Evolutionary conservation across 108 stramenopile species (phyloP).

Genomic region (Pseudonitzschia delicatissima): DNA sequence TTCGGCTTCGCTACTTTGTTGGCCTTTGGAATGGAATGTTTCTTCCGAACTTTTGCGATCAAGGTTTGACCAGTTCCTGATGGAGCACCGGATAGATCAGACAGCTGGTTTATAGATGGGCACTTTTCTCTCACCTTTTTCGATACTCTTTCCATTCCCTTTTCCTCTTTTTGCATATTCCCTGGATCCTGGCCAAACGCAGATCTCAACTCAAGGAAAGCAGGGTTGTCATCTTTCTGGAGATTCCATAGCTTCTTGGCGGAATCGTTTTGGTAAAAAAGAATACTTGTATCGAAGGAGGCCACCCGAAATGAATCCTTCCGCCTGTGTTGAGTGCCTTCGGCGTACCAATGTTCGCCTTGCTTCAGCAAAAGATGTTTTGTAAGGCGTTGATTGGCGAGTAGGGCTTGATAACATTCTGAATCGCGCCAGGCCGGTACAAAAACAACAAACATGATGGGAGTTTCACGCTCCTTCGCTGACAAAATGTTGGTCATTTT

Average conservation of each 20-base stretch:
- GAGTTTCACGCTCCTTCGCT: conserved; percentile 2
- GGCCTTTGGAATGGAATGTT: no score
- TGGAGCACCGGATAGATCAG: background rate
- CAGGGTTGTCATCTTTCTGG: conserved; percentile 2
- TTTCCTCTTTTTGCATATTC: conserved; percentile 16
- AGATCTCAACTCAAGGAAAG: conserved; percentile 28
- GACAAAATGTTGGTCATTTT: conserved; percentile 49
- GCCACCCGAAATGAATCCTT: conserved; percentile 65
- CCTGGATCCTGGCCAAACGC: conserved; percentile 52
- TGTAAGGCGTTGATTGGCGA: conserved; percentile 35
- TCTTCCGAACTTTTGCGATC: background rate
- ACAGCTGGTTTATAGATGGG: background rate
- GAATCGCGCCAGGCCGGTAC: conserved; percentile 88
- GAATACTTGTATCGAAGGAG: conserved; percentile 80
- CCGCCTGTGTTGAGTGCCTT: conserved; percentile 79
- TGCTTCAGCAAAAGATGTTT: conserved; percentile 59
- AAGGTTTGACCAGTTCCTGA: background rate
- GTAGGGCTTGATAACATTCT: conserved; percentile 62
- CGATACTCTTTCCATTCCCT: background rate
- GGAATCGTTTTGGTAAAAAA: conserved; percentile 72
- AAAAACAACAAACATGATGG: conserved; percentile 85
- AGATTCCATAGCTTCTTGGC: conserved; percentile 55
- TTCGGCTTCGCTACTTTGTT: background rate
- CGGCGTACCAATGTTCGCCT: conserved; percentile 72
- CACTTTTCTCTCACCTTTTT: background rate